A percentile compares a stretch with the other conserved stretches of the same genome.
Conservation (phyloP, 1,284 basidiomycete genomes). For the Marasmius sp. region DNA sequence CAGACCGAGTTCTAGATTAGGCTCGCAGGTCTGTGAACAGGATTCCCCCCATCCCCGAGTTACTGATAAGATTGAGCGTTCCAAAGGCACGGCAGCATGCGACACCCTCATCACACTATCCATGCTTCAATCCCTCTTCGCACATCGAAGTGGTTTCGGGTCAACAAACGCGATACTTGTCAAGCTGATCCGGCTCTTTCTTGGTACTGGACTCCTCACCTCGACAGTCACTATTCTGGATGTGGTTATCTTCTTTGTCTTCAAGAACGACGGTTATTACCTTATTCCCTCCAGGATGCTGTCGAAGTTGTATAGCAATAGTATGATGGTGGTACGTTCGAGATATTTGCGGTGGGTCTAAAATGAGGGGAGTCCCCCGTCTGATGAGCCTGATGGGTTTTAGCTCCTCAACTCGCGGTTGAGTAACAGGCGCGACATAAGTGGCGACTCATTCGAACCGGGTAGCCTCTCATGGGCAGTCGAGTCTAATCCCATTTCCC, state of each 20-base stretch:
- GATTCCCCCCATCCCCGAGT: too few species aligned
- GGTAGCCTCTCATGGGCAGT: too few species aligned
- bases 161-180: background rate
- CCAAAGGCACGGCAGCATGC: conserved; percentile 8
- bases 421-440: too few species aligned
- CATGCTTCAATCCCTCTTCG: background rate
- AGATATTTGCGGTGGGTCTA: too few species aligned
- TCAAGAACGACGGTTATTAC: conserved; percentile 14
- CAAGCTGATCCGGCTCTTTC: conserved; percentile 7
- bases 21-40: too few species aligned
- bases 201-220: conserved; percentile 12
- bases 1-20: too few species aligned
- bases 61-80: background rate
- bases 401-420: too few species aligned
- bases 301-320: conserved; percentile 16
- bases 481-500: too few species aligned
- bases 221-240: conserved; percentile 10
- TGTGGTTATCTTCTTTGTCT: conserved; percentile 9
- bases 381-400: too few species aligned
- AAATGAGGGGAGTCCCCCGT: too few species aligned
- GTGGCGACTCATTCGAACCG: too few species aligned
- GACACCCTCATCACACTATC: background rate
- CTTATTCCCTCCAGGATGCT: conserved; percentile 10
- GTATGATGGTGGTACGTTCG: conserved; percentile 11
- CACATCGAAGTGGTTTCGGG: background rate